Evolutionary conservation across 2,329 filamentous ascomycete species (phyloP), one percentile per base, ranked within the genome.

Genomic region (Colletotrichum liaoningense): DNA sequence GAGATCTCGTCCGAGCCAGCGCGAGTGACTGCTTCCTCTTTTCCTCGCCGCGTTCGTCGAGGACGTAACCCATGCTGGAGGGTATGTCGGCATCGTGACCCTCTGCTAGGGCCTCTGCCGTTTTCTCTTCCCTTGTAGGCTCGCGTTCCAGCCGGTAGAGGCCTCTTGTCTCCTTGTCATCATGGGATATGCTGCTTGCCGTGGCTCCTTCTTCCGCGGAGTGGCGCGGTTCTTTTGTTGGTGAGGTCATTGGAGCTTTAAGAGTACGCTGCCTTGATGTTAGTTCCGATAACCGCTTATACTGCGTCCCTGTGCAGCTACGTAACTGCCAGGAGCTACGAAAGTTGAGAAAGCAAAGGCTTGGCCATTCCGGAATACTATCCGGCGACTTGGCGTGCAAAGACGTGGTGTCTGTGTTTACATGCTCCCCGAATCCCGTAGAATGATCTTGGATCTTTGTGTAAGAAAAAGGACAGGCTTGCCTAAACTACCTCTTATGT

Each of bases 11-110:
- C 74, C 33, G 76, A 69, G 80, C 81, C 55, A 85, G 76, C 70
- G 80, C 81, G 54, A 85, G 80, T 6, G 84, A 86, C 14, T 79
- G 76, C 63, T 80, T 78, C 11, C 82, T 81, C 64, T 79, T 83
- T 24, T 79, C 78, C 75, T 86, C 83, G 24, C 81, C 84, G 7
- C 78, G 74, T 66, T 83, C 81, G 73, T 83, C 82, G 1, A 86
- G 79, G 0, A 88, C 77, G 60, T 84, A 87, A 16, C 86, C 86
- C 22, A 84, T 80, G 71, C 80, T 84, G 1, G 86, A 88, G 2
- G 86, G 86, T 12, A 85, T 87, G 67, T 88, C 86, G 60, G 86
- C 86, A 67, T 88, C 86, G 75, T 87, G 86, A 7, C 85, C 85
- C 69, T 87, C 86, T 60, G 84, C 84, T 5, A 81, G 75, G 14